A percentile compares a stretch with the other conserved stretches of the same genome.
Evolutionary conservation across 495 filamentous ascomycete genomes (phyloP).

Genomic region (Jackrogersella minutella): DNA sequence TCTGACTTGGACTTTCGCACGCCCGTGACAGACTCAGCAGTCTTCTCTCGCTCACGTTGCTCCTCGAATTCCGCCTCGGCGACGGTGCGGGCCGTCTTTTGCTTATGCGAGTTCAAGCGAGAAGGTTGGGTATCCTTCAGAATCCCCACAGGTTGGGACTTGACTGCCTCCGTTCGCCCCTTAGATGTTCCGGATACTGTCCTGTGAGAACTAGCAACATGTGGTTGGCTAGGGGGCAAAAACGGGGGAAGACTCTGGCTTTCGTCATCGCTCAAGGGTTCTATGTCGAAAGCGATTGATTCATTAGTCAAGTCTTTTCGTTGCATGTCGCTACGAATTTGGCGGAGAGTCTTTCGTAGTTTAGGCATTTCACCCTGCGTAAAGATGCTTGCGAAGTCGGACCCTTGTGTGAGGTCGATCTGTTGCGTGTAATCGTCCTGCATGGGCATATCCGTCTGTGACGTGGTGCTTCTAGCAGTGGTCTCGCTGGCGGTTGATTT

Average conservation of each 20-base stretch:
- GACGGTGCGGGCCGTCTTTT: constrained; percentile 9
- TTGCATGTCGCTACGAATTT: constrained; percentile 41
- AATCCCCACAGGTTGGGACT: constrained; percentile 49
- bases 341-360: constrained; percentile 48
- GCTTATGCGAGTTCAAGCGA: constrained; percentile 36
- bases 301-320: constrained; percentile 15
- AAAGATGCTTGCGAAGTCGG: constrained; percentile 53
- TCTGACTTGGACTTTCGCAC: constrained; percentile 29
- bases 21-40: background rate
- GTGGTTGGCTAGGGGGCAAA: constrained; percentile 19
- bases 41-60: constrained; percentile 7
- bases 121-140: constrained; percentile 57
- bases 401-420: constrained; percentile 52
- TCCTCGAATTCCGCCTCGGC: constrained; percentile 16
- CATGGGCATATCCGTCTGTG: constrained; percentile 45
- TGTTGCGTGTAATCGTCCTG: constrained; percentile 55
- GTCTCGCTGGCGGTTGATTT: constrained; percentile 37
- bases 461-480: constrained; percentile 43
- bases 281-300: constrained; percentile 25
- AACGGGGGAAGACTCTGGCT: constrained; percentile 28
- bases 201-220: constrained; percentile 33
- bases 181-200: constrained; percentile 30
- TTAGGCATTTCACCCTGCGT: constrained; percentile 49
- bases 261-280: constrained; percentile 34
- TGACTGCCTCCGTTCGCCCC: constrained; percentile 29